Percentiles rank a stretch among this genome's conserved stretches.
Evolutionary conservation across 345 rosid genomes (phyloP).

Genomic region (Nasturtium officinale): DNA sequence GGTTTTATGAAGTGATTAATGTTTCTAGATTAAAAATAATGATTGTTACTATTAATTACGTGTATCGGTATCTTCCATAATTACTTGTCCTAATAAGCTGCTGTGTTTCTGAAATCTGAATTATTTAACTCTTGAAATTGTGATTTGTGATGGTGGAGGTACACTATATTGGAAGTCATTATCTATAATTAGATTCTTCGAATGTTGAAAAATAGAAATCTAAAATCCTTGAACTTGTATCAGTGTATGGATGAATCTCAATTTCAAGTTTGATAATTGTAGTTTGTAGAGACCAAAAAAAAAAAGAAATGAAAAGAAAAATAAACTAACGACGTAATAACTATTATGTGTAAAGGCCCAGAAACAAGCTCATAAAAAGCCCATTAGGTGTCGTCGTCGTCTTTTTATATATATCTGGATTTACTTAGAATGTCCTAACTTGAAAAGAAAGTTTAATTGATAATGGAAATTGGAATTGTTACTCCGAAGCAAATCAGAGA

Average conservation of each 20-base stretch:
- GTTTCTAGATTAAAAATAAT: background rate
- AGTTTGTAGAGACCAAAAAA: background rate
- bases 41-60: slow-evolving; percentile 17
- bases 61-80: slow-evolving; percentile 31
- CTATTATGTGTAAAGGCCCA: background rate
- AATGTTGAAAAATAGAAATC: background rate
- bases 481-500: slow-evolving; percentile 47
- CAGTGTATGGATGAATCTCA: too few species aligned
- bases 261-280: too few species aligned
- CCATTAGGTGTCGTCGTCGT: background rate
- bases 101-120: slow-evolving; percentile 14
- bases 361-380: too few species aligned
- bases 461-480: slow-evolving; percentile 54
- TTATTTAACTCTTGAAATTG: slow-evolving; percentile 5
- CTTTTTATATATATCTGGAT: too few species aligned
- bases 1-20: slow-evolving; percentile 52
- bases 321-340: too few species aligned
- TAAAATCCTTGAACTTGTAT: background rate
- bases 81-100: background rate
- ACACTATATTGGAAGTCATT: background rate
- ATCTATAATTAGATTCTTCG: background rate
- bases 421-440: background rate
- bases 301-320: too few species aligned
- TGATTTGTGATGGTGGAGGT: background rate
- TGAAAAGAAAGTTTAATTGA: background rate